These are phyloP conservation scores for Funneliformis geosporum DNA, from an alignment of 192 early-diverging fungal species.

Conservation along the genomic window DNA sequence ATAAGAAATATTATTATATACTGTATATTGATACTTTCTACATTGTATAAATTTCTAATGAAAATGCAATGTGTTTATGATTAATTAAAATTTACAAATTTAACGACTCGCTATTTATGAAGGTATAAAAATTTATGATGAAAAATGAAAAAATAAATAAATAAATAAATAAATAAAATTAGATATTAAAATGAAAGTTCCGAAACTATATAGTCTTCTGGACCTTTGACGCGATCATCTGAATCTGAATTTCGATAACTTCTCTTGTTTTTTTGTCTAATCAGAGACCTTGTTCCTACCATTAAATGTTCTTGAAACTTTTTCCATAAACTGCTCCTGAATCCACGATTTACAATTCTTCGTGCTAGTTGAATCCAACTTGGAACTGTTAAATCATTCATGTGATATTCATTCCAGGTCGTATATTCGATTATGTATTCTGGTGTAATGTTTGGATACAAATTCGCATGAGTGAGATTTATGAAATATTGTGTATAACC, in stretches of 20 bases:
- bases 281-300: not conserved
- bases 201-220: constrained; percentile 8
- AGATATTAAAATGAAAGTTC: constrained; percentile 8
- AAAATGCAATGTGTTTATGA: too few relatives aligned
- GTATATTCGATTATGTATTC: constrained; percentile 54
- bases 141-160: too few relatives aligned
- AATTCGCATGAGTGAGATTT: constrained; percentile 42
- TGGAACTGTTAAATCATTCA: constrained; percentile 47
- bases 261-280: not conserved
- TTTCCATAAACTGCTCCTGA: too few relatives aligned
- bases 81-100: too few relatives aligned
- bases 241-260: not conserved
- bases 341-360: constrained; percentile 30
- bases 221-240: not conserved
- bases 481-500: constrained; percentile 47
- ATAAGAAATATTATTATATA: too few relatives aligned
- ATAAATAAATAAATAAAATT: too few relatives aligned
- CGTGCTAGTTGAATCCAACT: constrained; percentile 51
- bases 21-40: too few relatives aligned
- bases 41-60: too few relatives aligned
- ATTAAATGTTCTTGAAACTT: too few relatives aligned
- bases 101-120: too few relatives aligned
- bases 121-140: too few relatives aligned
- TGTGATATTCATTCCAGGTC: constrained; percentile 46
- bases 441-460: constrained; percentile 30